phyloP scores from a whole-genome alignment of 2,329 filamentous ascomycete species.

The Curvularia eragrostidis region DNA sequence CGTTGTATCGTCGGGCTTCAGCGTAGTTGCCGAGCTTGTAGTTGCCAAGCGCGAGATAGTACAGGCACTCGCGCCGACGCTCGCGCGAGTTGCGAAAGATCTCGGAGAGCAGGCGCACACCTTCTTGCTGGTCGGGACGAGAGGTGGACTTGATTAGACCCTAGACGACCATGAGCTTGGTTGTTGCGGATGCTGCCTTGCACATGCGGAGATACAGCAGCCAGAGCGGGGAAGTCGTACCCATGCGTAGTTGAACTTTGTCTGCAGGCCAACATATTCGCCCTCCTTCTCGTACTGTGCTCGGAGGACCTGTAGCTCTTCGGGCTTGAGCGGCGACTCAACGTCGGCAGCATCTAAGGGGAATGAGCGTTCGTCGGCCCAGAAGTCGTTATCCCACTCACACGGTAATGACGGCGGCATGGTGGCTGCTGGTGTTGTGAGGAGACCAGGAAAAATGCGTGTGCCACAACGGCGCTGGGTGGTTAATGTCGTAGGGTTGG shows the following conservation, averaged over 20 bases:
- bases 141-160: constrained; percentile 91
- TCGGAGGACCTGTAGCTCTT: constrained; percentile 90
- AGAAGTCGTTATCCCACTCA: constrained; percentile 28
- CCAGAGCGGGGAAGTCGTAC: constrained; percentile 58
- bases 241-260: constrained; percentile 99
- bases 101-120: constrained; percentile 89
- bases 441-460: constrained; percentile 1
- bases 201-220: constrained; percentile 1
- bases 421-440: constrained; percentile 11
- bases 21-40: constrained; percentile 98
- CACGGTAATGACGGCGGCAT: constrained; percentile 50
- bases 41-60: constrained; percentile 96
- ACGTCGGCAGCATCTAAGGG: constrained; percentile 90
- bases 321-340: constrained; percentile 90
- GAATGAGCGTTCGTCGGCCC: constrained; percentile 32
- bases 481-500: constrained; percentile 1
- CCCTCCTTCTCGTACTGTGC: constrained; percentile 97
- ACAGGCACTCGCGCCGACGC: constrained; percentile 94
- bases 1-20: constrained; percentile 93
- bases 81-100: constrained; percentile 95
- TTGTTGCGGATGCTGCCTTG: constrained; percentile 8
- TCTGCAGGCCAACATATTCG: constrained; percentile 94
- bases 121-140: constrained; percentile 88
- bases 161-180: constrained; percentile 54
- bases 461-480: background rate